phyloP scores from a whole-genome alignment of 2,329 filamentous ascomycete genomes.

The Xylariaceae sp. region DNA sequence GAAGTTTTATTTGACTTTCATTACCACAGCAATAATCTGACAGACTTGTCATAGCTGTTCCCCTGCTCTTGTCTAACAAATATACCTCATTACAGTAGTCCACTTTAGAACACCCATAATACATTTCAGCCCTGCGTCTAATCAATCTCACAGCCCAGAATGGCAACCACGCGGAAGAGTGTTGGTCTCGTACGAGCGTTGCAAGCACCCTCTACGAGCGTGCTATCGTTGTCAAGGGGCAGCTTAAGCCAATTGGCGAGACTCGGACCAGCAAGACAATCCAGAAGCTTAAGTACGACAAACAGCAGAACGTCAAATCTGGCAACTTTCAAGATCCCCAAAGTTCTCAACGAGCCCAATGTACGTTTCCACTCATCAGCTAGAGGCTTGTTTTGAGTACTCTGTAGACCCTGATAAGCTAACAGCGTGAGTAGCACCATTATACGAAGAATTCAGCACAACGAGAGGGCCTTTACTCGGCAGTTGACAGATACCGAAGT shows the following conservation, averaged over 20 bases:
- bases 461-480: conserved; percentile 75
- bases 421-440: conserved; percentile 69
- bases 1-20: background rate
- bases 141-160: conserved; percentile 11
- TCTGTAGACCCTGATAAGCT: background rate
- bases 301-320: conserved; percentile 60
- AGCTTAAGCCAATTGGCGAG: background rate
- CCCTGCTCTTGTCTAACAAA: background rate
- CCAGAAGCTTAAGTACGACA: conserved; percentile 41
- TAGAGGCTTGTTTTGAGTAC: background rate
- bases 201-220: conserved; percentile 25
- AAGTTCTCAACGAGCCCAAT: conserved; percentile 93
- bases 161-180: conserved; percentile 35
- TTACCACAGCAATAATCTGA: background rate
- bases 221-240: conserved; percentile 19
- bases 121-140: background rate
- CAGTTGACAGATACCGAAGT: conserved; percentile 73
- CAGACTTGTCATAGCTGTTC: background rate
- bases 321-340: conserved; percentile 86
- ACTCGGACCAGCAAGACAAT: conserved; percentile 1
- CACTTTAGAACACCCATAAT: background rate
- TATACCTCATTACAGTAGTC: background rate
- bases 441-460: conserved; percentile 85
- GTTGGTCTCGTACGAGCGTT: conserved; percentile 36
- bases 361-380: conserved; percentile 59